phyloP scores from a whole-genome alignment of 768 basidiomycete genomes.

The Tephrocybe sp. region DNA sequence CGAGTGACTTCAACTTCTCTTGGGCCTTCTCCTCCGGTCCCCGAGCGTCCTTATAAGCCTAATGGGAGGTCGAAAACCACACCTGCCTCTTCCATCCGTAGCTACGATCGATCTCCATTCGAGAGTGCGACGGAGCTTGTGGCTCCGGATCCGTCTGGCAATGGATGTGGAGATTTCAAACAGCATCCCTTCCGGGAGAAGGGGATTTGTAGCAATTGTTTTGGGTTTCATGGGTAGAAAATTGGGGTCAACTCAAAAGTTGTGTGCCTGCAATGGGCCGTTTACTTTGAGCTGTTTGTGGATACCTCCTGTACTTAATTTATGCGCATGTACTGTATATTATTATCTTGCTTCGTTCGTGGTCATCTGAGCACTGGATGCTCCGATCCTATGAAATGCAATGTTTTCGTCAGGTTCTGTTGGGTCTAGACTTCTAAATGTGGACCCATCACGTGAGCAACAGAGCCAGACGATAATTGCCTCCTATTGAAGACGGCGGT shows the following conservation, averaged over 20 bases:
- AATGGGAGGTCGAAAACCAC: slow-evolving; percentile 19
- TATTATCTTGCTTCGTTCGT: slow-evolving; percentile 2
- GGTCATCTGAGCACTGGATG: not conserved
- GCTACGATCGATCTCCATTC: slow-evolving; percentile 58
- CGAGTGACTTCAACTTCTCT: slow-evolving; percentile 31
- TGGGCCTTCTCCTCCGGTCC: slow-evolving; percentile 42
- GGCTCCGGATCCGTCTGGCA: slow-evolving; percentile 14
- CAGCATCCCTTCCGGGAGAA: slow-evolving; percentile 66
- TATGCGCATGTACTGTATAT: slow-evolving; percentile 6
- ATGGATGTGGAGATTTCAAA: slow-evolving; percentile 52
- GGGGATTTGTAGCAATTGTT: slow-evolving; percentile 67
- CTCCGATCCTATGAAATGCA: too few relatives aligned
- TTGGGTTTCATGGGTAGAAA: slow-evolving; percentile 42
- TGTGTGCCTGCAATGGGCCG: not conserved
- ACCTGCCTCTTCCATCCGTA: slow-evolving; percentile 33
- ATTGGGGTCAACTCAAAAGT: not conserved
- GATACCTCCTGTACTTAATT: slow-evolving; percentile 11
- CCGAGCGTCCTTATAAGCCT: slow-evolving; percentile 36
- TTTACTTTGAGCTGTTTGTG: slow-evolving; percentile 2
- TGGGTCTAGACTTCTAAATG: too few relatives aligned
- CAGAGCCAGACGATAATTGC: slow-evolving; percentile 8
- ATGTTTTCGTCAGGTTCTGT: too few relatives aligned
- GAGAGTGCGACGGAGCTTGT: slow-evolving; percentile 56
- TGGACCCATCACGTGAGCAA: slow-evolving; percentile 8
- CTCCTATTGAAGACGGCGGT: slow-evolving; percentile 11